Evolutionary conservation across 129 eudicot species (phyloP).

Genomic region (carrot (Daucus carota)): DNA sequence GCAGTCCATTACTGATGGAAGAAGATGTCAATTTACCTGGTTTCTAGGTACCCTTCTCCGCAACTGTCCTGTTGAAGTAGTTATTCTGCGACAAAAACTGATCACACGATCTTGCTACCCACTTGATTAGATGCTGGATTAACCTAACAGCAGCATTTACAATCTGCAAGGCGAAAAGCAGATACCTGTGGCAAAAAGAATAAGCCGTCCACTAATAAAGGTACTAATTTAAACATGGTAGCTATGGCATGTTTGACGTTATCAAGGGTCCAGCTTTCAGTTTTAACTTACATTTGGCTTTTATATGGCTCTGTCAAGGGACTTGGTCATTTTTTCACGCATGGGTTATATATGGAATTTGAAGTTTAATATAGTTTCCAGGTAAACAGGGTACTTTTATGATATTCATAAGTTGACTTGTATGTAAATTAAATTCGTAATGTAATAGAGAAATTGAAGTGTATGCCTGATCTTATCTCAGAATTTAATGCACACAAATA

Average conservation of each 20-base stretch:
- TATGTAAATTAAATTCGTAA: neutral
- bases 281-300: neutral
- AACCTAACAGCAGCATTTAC: slow-evolving; percentile 90
- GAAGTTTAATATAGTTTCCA: neutral
- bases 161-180: slow-evolving; percentile 33
- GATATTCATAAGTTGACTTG: neutral
- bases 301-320: neutral
- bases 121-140: slow-evolving; percentile 69
- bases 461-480: neutral
- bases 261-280: neutral
- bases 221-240: neutral
- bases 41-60: slow-evolving; percentile 2
- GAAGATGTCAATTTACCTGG: slow-evolving; percentile 17
- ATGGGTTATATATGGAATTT: neutral
- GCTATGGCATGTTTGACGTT: neutral
- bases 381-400: neutral
- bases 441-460: neutral
- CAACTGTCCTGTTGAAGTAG: slow-evolving; percentile 6
- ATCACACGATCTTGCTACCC: slow-evolving; percentile 69
- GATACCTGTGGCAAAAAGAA: neutral
- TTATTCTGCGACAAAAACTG: slow-evolving; percentile 33
- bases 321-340: neutral
- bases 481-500: neutral
- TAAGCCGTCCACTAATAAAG: neutral
- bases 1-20: slow-evolving; percentile 11